A percentile compares a stretch with the other conserved stretches of the same genome.
Evolutionary conservation across 331 rosid genomes (phyloP).

Genomic region (Erythrophleum ivorense): DNA sequence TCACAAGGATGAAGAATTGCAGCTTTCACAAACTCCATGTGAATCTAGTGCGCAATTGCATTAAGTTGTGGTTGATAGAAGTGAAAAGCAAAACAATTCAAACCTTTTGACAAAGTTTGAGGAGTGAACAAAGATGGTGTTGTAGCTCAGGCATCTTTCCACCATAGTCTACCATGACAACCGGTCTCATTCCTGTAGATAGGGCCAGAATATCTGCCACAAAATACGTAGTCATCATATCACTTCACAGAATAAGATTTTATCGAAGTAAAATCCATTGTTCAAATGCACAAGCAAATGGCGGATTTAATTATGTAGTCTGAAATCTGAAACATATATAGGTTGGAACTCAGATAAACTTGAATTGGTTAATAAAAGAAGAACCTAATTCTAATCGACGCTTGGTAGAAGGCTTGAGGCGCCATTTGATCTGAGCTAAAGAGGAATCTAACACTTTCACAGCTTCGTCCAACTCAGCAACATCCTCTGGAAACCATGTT

Average conservation of each 20-base stretch:
- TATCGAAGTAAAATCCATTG: neutral
- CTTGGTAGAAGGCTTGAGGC: conserved; percentile 69
- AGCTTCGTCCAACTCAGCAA: conserved; percentile 54
- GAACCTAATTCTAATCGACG: conserved; percentile 77
- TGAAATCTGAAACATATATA: neutral
- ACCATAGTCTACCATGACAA: conserved; percentile 83
- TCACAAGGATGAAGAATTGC: conserved; percentile 1
- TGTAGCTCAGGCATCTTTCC: conserved; percentile 87
- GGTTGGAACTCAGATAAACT: neutral
- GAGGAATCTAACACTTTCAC: conserved; percentile 55
- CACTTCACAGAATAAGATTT: neutral
- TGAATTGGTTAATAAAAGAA: neutral
- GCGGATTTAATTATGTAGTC: neutral
- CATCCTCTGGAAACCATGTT: conserved; percentile 25
- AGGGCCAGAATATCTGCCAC: conserved; percentile 74
- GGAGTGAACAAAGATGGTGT: conserved; percentile 64
- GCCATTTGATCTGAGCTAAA: conserved; percentile 75
- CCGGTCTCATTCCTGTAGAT: conserved; percentile 78
- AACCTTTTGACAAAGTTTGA: conserved; percentile 61
- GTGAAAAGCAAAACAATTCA: neutral
- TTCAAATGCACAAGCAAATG: neutral
- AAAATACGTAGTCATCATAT: conserved; percentile 7
- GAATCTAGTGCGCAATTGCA: neutral
- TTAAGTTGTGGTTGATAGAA: neutral
- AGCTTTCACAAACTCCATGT: neutral